A percentile compares a stretch with the other conserved stretches of the same genome.
Conservation (phyloP, 148 eudicot species). For the Chenopodium album region DNA sequence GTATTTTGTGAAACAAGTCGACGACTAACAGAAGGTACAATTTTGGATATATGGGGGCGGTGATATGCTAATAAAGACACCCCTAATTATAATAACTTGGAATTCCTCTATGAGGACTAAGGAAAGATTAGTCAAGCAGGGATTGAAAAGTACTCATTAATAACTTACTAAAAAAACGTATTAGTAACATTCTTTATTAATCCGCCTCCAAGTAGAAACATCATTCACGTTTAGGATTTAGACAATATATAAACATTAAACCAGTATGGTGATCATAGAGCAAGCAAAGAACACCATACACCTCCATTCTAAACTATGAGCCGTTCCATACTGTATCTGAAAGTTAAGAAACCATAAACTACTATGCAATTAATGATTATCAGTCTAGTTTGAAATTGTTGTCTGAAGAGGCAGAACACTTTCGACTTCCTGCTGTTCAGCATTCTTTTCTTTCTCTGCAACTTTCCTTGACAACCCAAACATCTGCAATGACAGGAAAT, state of each 20-base stretch:
- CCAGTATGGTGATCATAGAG: neutral
- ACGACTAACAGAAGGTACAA: neutral
- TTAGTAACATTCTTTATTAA: neutral
- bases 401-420: constrained; percentile 57
- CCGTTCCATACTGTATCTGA: neutral
- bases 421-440: constrained; percentile 45
- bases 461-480: constrained; percentile 33
- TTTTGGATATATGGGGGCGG: too few relatives aligned
- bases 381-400: constrained; percentile 33
- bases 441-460: constrained; percentile 32
- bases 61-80: neutral
- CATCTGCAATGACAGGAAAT: constrained; percentile 27
- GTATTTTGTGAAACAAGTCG: too few relatives aligned
- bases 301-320: neutral
- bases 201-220: neutral
- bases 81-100: neutral
- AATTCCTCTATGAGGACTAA: neutral
- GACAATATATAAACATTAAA: neutral
- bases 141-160: neutral
- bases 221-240: neutral
- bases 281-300: neutral
- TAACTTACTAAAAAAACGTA: neutral
- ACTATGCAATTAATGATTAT: neutral
- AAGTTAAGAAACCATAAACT: neutral
- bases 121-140: neutral